Base-by-base conservation (phyloP, 2,329 filamentous ascomycete genomes). In the Cytospora piceicola region DNA sequence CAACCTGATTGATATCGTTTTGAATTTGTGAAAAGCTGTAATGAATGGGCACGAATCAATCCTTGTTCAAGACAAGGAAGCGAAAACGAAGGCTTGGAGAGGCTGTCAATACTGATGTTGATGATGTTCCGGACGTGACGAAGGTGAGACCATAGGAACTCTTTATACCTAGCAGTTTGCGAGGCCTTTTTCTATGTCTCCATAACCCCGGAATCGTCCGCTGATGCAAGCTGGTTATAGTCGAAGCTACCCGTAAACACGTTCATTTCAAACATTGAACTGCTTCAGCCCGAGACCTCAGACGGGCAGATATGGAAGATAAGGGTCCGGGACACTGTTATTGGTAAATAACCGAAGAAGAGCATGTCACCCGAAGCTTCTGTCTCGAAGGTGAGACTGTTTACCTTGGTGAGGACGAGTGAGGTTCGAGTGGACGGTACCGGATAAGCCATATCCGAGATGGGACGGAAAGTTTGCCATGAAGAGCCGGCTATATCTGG, bases 21-120 rank as follows among this genome's bases (percentile, higher is more conserved):
- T 55, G 34, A 61, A 36, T 34, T 30, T 32, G 17, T 60, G 4
- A 46, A 46, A 24, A 49, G 46, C 24, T 27, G 36, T 56, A 58
- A 22, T 42, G 57, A 64, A 64, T 49, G 62, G 56, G 32, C 29
- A 64, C 62, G 62, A 64, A 55, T 64, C 62, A 64, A 64, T 64
- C 62, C 57, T 55, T 52, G 4, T 56, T 20, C 22, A 22, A 22
- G 49, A n/a, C 12, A n/a, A 63, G 51, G 17, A 36, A 60, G 55
- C 17, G 49, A 53, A 17, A 24, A 36, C 42, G 36, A 58, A 60
- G 59, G 62, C 57, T 59, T 49, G 46, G n/a, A 54, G 56, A 53
- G 53, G 56, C 30, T 64, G 56, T 51, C 49, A 54, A 64, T 64
- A 57, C 9, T 60, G 57, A 29, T 64, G 62, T 14, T 56, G 54